These are phyloP conservation scores for Asterochloris erici DNA, from an alignment of 139 green algal genomes.

Conservation along the genomic window DNA sequence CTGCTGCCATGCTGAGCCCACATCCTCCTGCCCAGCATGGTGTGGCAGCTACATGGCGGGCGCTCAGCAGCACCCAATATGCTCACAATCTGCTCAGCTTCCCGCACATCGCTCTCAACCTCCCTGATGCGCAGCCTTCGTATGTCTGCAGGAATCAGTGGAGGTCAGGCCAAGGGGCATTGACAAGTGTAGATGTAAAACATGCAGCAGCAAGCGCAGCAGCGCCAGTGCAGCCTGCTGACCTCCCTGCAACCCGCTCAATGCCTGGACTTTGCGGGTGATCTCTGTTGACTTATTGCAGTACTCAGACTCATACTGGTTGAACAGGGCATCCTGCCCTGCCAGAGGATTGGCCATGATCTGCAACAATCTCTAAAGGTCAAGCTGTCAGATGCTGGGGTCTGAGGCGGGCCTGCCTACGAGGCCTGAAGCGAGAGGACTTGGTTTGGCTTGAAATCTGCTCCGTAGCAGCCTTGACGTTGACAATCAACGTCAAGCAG, in stretches of 20 bases:
- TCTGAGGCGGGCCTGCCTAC: not conserved
- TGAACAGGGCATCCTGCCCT: conserved; percentile 53
- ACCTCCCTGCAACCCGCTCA: conserved; percentile 55
- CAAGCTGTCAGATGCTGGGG: not conserved
- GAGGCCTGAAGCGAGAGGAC: not conserved
- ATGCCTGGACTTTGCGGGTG: conserved; percentile 47
- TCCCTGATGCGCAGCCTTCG: conserved; percentile 47
- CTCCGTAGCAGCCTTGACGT: not conserved
- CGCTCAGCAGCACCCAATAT: not conserved
- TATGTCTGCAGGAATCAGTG: conserved; percentile 4
- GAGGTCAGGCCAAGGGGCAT: not conserved
- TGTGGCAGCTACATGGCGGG: too few species aligned
- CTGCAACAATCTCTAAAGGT: not conserved
- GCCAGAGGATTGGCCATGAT: not conserved
- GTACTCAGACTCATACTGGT: conserved; percentile 79
- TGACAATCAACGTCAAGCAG: not conserved
- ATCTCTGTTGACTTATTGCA: conserved; percentile 76
- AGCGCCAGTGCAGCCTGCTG: not conserved
- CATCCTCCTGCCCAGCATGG: too few species aligned
- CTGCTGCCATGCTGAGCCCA: too few species aligned
- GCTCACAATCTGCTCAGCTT: conserved; percentile 82
- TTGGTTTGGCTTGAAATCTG: not conserved
- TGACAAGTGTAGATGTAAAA: not conserved
- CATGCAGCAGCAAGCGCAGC: not conserved
- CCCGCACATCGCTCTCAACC: conserved; percentile 70